Percentiles rank a stretch among this genome's conserved stretches.
phyloP scores from a whole-genome alignment of 805 yeast genomes.

The Wickerhamiella azyma region DNA sequence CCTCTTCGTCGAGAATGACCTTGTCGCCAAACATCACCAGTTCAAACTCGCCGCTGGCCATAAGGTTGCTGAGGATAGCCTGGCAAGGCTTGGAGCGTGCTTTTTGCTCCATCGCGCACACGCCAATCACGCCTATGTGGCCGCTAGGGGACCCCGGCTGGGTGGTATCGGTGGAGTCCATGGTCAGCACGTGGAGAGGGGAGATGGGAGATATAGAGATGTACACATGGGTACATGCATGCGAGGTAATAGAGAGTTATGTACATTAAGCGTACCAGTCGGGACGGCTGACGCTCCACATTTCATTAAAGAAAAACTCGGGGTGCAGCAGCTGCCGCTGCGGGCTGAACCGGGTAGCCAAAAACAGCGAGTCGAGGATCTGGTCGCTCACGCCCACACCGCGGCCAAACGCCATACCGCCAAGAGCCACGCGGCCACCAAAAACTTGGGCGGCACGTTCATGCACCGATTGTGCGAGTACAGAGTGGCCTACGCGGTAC shows the following conservation, averaged over 20 bases:
- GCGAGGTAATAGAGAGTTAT: too few relatives aligned
- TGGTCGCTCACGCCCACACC: conserved; percentile 90
- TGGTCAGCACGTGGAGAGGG: background rate
- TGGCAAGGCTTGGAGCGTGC: conserved; percentile 93
- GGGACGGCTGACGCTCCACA: conserved; percentile 19
- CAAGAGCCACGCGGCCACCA: conserved; percentile 36
- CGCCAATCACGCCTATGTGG: conserved; percentile 78
- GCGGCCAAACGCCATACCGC: conserved; percentile 69
- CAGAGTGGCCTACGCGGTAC: conserved; percentile 55
- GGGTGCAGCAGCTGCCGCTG: conserved; percentile 23
- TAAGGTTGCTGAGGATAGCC: conserved; percentile 71
- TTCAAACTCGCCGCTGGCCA: conserved; percentile 90
- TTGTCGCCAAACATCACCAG: conserved; percentile 95
- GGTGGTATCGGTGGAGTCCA: conserved; percentile 1
- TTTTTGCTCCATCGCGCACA: conserved; percentile 97
- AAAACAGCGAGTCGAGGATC: conserved; percentile 46
- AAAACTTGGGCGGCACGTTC: conserved; percentile 26
- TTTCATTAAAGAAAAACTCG: conserved; percentile 21
- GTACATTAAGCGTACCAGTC: conserved; percentile 16
- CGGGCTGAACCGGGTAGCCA: conserved; percentile 32
- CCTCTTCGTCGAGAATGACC: conserved; percentile 79
- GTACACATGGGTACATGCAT: too few relatives aligned
- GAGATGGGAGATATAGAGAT: background rate
- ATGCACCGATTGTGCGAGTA: conserved; percentile 28
- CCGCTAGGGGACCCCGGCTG: conserved; percentile 3